Conservation (phyloP, 805 yeast genomes). For the Metschnikowia hibisci region DNA sequence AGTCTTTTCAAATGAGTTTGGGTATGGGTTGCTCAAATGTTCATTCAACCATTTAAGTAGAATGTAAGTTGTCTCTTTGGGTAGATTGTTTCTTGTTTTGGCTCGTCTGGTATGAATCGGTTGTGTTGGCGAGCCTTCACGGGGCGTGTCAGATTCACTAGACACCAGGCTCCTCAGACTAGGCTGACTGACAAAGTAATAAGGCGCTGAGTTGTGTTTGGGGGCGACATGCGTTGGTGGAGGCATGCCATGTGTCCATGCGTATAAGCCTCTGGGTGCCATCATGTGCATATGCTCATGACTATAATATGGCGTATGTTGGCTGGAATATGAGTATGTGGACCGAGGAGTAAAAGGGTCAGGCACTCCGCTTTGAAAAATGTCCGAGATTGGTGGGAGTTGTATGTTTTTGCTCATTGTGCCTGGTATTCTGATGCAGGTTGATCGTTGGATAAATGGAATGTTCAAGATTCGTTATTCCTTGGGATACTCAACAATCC, state of each 20-base stretch:
- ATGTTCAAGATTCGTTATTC: too few relatives aligned
- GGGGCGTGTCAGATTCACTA: background rate
- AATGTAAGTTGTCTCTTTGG: constrained; percentile 71
- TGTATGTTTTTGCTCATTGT: constrained; percentile 24
- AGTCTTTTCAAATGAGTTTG: constrained; percentile 73
- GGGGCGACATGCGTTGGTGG: constrained; percentile 3
- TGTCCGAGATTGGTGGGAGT: constrained; percentile 43
- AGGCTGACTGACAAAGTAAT: constrained; percentile 10
- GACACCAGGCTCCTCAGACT: background rate
- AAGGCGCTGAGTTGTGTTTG: constrained; percentile 8
- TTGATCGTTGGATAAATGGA: background rate
- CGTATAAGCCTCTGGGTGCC: constrained; percentile 4
- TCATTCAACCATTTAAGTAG: constrained; percentile 69
- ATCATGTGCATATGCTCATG: constrained; percentile 1
- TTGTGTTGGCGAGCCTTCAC: background rate
- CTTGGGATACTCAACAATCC: too few relatives aligned
- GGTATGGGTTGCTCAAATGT: constrained; percentile 79
- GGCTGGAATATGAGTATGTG: constrained; percentile 7
- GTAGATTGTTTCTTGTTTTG: constrained; percentile 64
- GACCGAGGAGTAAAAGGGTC: constrained; percentile 8
- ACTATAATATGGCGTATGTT: background rate
- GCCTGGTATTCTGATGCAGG: background rate
- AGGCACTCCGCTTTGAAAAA: constrained; percentile 18
- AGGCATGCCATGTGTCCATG: constrained; percentile 2
- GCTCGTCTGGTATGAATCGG: background rate